Base-by-base conservation (phyloP, 805 yeast species). In the Cyberlindnera japonica region DNA sequence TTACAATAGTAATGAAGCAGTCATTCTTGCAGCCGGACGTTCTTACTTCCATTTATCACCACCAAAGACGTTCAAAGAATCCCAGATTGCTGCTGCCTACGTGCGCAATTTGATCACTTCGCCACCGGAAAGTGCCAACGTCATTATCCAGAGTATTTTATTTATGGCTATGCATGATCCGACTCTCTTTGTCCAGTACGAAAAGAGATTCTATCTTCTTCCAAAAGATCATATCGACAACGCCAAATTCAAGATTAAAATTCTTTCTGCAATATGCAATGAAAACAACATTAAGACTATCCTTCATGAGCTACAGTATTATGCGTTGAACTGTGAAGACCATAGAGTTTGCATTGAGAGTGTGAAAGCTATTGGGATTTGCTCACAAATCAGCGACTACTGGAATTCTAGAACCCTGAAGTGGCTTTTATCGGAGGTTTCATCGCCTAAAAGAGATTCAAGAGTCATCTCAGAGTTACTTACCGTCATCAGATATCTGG, bases 401-500 rank as follows among this genome's bases (percentile, higher is more conserved):
- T 76, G 83, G 70, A 72, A 74, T 28, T 57, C 68, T 7, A 72
- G 64, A 45, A 70, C 83, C 3, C 69, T 86, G 48, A 72, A 69
- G 38, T 84, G 95, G 87, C 65, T 88, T 47, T 64, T 79, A 46
- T 59, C 57, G 18, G 67, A 79, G 53, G 63, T 81, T 41, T 53
- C 72, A 44, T 20, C 41, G 8, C 43, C 53, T 4, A 44, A 44
- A 5, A 34, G 48, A 5, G 48, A 63, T 2, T 47, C 51, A 16
- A 44, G 45, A 6, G 55, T 82, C 5, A 68, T 79, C 30, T 74
- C 79, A 40, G 93, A 87, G 51, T 69, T 82, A 37, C 70, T 90
- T 4, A 77, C 85, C 6, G 86, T 88, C 3, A 70, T 90, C 6
- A 67, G 96, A 34, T 76, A 73, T 47, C 62, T 89, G 46, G 76